A percentile compares a stretch with the other conserved stretches of the same genome.
Evolutionary conservation across 192 early-diverging fungal genomes (phyloP).

Genomic region (Coemansia sp.): DNA sequence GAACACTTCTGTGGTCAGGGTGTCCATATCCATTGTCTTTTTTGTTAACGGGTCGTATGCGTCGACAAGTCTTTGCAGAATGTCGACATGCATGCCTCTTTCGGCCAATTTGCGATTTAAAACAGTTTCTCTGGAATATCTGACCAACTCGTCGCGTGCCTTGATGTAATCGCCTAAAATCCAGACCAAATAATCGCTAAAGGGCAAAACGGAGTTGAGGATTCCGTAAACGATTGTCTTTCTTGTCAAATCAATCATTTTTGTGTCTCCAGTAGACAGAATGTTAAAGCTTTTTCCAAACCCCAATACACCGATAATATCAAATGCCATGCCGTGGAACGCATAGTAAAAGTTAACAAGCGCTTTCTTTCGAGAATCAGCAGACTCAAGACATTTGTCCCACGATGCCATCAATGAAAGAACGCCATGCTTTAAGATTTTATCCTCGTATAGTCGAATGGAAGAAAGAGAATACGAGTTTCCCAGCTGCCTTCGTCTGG

Average conservation of each 20-base stretch:
- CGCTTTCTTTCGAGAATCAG: neutral
- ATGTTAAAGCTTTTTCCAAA: constrained; percentile 38
- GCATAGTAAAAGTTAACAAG: constrained; percentile 40
- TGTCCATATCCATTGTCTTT: constrained; percentile 5
- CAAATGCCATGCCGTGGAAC: constrained; percentile 33
- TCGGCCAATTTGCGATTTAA: neutral
- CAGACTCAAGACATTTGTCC: constrained; percentile 13
- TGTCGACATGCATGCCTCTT: constrained; percentile 14
- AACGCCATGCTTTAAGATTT: constrained; percentile 22
- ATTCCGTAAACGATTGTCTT: constrained; percentile 3
- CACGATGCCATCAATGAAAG: constrained; percentile 23
- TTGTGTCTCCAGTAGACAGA: constrained; percentile 8
- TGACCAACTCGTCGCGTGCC: neutral
- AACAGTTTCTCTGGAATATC: neutral
- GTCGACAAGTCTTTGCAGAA: constrained; percentile 51
- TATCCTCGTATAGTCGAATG: constrained; percentile 20
- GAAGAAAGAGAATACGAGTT: constrained; percentile 21
- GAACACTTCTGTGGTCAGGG: constrained; percentile 22
- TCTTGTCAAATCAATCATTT: constrained; percentile 19
- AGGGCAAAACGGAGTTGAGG: constrained; percentile 2
- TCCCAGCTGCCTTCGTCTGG: constrained; percentile 32
- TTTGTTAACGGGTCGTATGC: constrained; percentile 38
- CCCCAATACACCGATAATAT: constrained; percentile 43
- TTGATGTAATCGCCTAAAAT: neutral
- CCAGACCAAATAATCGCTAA: constrained; percentile 18